phyloP scores from a whole-genome alignment of 2,329 filamentous ascomycete species.

The Verticillium nubilum region DNA sequence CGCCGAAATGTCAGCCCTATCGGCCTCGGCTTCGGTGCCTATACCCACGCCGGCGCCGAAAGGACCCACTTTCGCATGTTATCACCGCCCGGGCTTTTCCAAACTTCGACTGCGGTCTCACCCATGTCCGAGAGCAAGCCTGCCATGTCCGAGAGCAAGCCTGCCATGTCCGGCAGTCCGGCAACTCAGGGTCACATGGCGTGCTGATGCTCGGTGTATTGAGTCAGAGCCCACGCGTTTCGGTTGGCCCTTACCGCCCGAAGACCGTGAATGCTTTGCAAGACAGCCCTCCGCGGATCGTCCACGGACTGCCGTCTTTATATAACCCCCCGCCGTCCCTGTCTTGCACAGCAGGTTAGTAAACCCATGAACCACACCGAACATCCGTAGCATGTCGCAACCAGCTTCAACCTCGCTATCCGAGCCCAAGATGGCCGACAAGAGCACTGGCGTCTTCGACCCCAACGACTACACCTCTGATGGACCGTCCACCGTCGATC shows the following conservation, averaged over 20 bases:
- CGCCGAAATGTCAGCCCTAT: not conserved
- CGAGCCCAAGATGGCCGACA: not conserved
- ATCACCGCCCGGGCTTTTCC: not conserved
- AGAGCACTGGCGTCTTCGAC: not conserved
- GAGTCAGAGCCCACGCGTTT: not conserved
- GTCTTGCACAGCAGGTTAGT: not conserved
- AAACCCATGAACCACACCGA: no score
- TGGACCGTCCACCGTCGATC: not conserved
- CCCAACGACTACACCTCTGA: not conserved
- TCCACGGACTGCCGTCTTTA: not conserved
- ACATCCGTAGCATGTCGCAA: not conserved
- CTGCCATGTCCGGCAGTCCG: not conserved
- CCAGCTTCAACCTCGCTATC: not conserved
- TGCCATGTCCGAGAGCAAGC: not conserved
- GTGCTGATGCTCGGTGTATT: not conserved
- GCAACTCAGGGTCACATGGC: not conserved
- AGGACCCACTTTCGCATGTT: not conserved
- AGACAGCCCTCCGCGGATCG: not conserved
- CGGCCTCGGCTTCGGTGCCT: not conserved
- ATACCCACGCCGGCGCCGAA: not conserved
- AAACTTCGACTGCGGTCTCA: not conserved
- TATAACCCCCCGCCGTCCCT: not conserved
- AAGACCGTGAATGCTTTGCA: not conserved
- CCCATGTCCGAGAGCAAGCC: not conserved
- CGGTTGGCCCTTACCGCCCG: not conserved